Evolutionary conservation across 1,284 basidiomycete genomes (phyloP).

Genomic region (Sporisorium sorghi): DNA sequence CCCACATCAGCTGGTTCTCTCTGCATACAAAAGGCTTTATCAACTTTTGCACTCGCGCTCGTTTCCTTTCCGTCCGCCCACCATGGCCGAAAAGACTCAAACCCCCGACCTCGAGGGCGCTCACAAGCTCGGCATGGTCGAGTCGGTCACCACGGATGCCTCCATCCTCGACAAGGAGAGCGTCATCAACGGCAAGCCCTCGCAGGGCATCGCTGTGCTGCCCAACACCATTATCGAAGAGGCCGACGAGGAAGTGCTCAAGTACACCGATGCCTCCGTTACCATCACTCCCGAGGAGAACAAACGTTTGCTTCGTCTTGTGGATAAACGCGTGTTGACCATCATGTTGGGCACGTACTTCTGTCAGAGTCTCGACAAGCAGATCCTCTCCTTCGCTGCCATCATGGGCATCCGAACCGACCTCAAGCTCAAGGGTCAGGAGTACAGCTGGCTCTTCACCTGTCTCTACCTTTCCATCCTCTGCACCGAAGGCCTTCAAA

Average conservation of each 20-base stretch:
- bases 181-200: conserved; percentile 32
- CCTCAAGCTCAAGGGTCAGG: conserved; percentile 50
- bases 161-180: conserved; percentile 44
- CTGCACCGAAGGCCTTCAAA: conserved; percentile 44
- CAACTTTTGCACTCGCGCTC: background rate
- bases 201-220: conserved; percentile 28
- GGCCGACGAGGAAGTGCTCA: conserved; percentile 45
- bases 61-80: background rate
- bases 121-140: conserved; percentile 38
- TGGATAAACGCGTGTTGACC: conserved; percentile 73
- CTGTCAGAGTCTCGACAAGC: conserved; percentile 74
- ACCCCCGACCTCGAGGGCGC: conserved; percentile 33
- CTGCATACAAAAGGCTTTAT: background rate
- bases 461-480: conserved; percentile 64
- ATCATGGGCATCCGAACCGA: conserved; percentile 73
- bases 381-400: conserved; percentile 74
- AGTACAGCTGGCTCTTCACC: conserved; percentile 63
- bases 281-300: conserved; percentile 53
- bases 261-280: conserved; percentile 35
- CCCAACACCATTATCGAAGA: conserved; percentile 45
- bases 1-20: background rate
- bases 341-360: conserved; percentile 75
- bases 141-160: conserved; percentile 41
- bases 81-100: conserved; percentile 35
- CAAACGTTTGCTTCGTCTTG: conserved; percentile 70